Evolutionary conservation across 2,329 filamentous ascomycete genomes (phyloP), one percentile per base, ranked within the genome.

Genomic region (Pseudopithomyces maydicus): DNA sequence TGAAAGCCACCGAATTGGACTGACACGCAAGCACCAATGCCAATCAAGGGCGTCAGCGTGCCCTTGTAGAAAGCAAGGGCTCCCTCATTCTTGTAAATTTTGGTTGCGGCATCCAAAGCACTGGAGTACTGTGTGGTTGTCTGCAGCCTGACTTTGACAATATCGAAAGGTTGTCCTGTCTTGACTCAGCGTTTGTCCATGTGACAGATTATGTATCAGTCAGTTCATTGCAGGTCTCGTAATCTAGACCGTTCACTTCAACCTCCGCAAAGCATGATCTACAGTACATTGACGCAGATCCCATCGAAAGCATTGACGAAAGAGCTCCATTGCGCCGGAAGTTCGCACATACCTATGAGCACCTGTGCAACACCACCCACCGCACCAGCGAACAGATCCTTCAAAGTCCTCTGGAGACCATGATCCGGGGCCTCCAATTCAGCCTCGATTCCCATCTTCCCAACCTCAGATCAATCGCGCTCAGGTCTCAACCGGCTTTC

Each of bases 1-100:
- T 97, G 92, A 84, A 98, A 99, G 69, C 90, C 95, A 62, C 93
- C 95, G 77, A 99, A 99, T 82, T 99, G 95, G 69, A 99, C 90
- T n/a, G 92, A 97, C 44, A 88, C 93, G 76, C 95, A 99, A 66
- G 95, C 95, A 67, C 95, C 95, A 73, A 99, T 98, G 65, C 95
- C 95, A 55, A 99, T 86, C 54, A 99, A 84, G 0, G 95, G 95
- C 5, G 95, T 98, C 55, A 99, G 83, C 0, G 95, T 98, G 70
- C 95, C 95, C 66, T 99, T 99, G 86, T 99, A 99, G 82, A 99
- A 99, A 55, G 95, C 95, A 12, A 90, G 80, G 2, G 92, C 84
- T 1, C 95, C 95, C 77, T 99, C 95, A 71, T 91, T 89, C 70
- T 86, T 88, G 79, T 91, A 91, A 80, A 99, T 98, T 62, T 89